Evolutionary conservation across 148 eudicot species (phyloP).

Genomic region (Chenopodium berlandieri): DNA sequence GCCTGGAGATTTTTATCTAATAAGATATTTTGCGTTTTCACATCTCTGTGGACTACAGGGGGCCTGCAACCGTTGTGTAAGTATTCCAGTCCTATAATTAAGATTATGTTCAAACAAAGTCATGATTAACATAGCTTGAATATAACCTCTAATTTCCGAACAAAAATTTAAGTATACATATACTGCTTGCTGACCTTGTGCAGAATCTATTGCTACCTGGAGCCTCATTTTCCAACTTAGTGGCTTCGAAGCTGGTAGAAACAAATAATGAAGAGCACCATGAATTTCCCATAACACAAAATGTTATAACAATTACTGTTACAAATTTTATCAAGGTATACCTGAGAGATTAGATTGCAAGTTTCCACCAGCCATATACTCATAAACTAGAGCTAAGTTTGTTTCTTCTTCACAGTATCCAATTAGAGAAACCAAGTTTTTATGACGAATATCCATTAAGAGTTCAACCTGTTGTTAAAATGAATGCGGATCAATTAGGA

Average conservation of each 20-base stretch:
- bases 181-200: slow-evolving; percentile 32
- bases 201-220: slow-evolving; percentile 38
- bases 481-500: not conserved
- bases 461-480: slow-evolving; percentile 27
- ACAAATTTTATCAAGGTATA: not conserved
- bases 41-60: slow-evolving; percentile 34
- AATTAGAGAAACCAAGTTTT: not conserved
- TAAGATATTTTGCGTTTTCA: slow-evolving; percentile 32
- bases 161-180: not conserved
- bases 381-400: slow-evolving; percentile 38
- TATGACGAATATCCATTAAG: slow-evolving; percentile 36
- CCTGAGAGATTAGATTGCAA: slow-evolving; percentile 33
- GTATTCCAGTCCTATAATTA: slow-evolving; percentile 35
- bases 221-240: slow-evolving; percentile 44
- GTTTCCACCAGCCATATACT: slow-evolving; percentile 44
- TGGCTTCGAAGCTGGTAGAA: not conserved
- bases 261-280: not conserved
- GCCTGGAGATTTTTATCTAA: slow-evolving; percentile 30
- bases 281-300: not conserved
- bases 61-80: slow-evolving; percentile 40
- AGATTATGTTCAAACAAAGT: not conserved
- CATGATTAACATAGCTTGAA: not conserved
- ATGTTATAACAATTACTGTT: not conserved
- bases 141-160: too few species aligned
- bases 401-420: slow-evolving; percentile 8